Evolutionary conservation across 164 flowering plant species (phyloP).

Genomic region (Chloranthus sessilifolius): DNA sequence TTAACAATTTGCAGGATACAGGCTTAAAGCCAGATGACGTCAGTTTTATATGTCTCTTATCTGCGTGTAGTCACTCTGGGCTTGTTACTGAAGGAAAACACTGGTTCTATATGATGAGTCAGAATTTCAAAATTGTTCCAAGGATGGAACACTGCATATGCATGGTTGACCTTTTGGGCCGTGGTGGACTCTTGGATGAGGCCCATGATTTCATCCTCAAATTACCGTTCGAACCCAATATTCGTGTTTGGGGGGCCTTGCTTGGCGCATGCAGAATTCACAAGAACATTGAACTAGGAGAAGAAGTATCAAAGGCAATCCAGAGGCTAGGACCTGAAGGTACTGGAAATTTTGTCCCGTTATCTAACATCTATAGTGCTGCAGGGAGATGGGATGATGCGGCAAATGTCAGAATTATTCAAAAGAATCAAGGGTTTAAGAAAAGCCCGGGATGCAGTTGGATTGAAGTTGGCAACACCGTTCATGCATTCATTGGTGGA

Average conservation of each 20-base stretch:
- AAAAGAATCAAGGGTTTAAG: conserved; percentile 39
- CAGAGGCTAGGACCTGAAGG: conserved; percentile 45
- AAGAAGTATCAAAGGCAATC: conserved; percentile 46
- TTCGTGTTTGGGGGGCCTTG: conserved; percentile 51
- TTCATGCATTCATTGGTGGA: conserved; percentile 61
- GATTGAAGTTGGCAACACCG: conserved; percentile 44
- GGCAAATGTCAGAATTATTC: conserved; percentile 41
- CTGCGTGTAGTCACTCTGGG: conserved; percentile 75
- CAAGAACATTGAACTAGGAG: conserved; percentile 47
- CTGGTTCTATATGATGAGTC: conserved; percentile 40
- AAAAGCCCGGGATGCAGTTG: conserved; percentile 71
- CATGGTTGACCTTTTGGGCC: conserved; percentile 63
- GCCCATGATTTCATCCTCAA: conserved; percentile 34
- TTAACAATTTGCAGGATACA: conserved; percentile 22
- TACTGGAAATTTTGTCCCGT: conserved; percentile 51
- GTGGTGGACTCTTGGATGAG: conserved; percentile 52
- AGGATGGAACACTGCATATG: conserved; percentile 61
- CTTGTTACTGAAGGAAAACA: conserved; percentile 55
- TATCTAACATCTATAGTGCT: conserved; percentile 53
- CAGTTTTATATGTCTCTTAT: conserved; percentile 48
- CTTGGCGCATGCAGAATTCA: conserved; percentile 60
- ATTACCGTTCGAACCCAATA: conserved; percentile 62
- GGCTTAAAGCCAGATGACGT: conserved; percentile 48
- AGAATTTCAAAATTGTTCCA: conserved; percentile 37
- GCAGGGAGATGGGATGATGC: conserved; percentile 69